Evolutionary conservation across 169 alveolate species (phyloP).

Genomic region (Babesia divergens): DNA sequence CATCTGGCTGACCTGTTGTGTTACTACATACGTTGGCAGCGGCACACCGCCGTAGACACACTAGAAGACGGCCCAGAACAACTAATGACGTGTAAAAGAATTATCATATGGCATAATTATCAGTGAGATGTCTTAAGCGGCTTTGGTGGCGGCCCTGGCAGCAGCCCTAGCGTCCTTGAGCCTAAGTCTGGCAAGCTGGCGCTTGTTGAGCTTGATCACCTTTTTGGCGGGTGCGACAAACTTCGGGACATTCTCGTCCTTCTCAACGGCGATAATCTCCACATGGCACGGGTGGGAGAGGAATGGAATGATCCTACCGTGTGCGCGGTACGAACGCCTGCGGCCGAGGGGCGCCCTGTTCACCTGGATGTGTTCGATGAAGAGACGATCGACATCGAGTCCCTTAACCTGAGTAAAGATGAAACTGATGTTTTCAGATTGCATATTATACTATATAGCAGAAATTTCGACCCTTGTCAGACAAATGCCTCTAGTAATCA

Average conservation of each 20-base stretch:
- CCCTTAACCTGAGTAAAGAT: constrained; percentile 80
- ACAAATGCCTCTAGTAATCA: constrained; percentile 80
- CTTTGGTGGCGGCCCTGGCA: constrained; percentile 17
- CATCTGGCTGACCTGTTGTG: no score
- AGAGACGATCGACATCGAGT: constrained; percentile 87
- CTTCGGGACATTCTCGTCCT: constrained; percentile 78
- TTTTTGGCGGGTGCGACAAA: constrained; percentile 64
- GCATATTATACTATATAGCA: constrained; percentile 12
- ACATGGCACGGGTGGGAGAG: constrained; percentile 88
- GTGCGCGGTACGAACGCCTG: constrained; percentile 98
- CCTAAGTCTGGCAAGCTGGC: constrained; percentile 76
- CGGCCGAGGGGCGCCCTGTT: constrained; percentile 95
- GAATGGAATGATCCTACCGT: constrained; percentile 95
- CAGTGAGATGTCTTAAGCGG: not conserved
- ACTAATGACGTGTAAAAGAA: no score
- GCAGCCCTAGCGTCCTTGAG: constrained; percentile 60
- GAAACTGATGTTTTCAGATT: not conserved
- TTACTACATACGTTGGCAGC: no score
- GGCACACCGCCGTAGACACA: no score
- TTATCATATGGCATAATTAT: not conserved
- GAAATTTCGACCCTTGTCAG: constrained; percentile 55
- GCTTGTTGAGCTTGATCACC: constrained; percentile 76
- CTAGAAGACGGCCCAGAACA: no score
- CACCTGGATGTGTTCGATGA: constrained; percentile 89
- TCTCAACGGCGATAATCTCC: constrained; percentile 84